Evolutionary conservation across 441 rosid genomes (phyloP), one percentile per base, ranked within the genome.

Genomic region (Euphorbia celastroides): DNA sequence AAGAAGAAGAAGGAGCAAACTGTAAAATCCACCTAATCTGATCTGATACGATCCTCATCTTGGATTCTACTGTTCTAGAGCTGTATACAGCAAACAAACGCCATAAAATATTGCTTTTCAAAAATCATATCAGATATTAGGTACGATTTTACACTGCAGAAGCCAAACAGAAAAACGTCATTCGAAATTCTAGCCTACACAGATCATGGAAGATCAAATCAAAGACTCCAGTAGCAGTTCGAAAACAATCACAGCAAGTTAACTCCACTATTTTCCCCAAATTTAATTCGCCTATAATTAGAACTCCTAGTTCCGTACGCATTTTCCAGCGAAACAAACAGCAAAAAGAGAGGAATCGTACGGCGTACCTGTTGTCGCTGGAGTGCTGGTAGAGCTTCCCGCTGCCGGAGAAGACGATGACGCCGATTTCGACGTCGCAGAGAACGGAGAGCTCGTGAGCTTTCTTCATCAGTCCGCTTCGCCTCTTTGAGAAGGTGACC

Each of bases 401-500:
- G 38, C 74, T 52, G 67, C 42, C 26, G 55, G 84, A 81, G 77
- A 75, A 78, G 69, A 78, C 50, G 54, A 76, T 20, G 16, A 76
- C 57, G 9, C 71, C 75, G 36, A 75, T 69, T n/a, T 75, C 64
- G 9, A 70, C 76, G 52, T 79, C 81, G 57, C 85, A 79, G 48
- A 42, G 48, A 42, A 13, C 14, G 48, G 48, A 42, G 48, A 42
- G 48, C 5, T 42, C 48, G 48, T 64, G 69, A 51, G 85, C 79
- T 36, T 81, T 81, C 61, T 81, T 81, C 57, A 79, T 69, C 69
- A 81, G 62, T 14, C 83, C 83, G 32, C 5, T 59, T 20, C 86
- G 77, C 52, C 89, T 54, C 61, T 84, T 84, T 0, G 81, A 79
- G 66, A 85, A 84, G 1, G 89, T 72, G 6, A 82, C 89, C 44